Base-by-base conservation (phyloP, 169 alveolate species). In the Plasmodium berghei region DNA sequence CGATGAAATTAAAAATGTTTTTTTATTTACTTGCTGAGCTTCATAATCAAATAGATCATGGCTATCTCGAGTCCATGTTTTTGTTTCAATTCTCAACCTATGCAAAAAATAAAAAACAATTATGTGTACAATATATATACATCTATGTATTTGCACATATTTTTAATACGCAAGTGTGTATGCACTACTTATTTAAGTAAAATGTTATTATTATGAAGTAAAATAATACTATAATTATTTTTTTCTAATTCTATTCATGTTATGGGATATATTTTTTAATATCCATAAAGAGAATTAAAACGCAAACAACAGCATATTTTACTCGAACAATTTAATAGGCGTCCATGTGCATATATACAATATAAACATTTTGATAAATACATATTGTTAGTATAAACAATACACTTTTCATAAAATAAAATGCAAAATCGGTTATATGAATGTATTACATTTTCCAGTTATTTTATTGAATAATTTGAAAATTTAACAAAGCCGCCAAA, bases 31-130 rank as follows among this genome's bases (percentile, higher is more conserved):
- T 63, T 96, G 98, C 28, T 93, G 95, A 10, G 98, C 96, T 93
- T 97, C 99, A 87, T 97, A 97, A 95, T 97, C 99, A 90, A 96
- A 97, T 66, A 97, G 95, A 66, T 97, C 99, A 73, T 97, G 99
- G 59, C 97, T 94, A 94, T 97, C 99, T 46, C 99, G 93, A 54
- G 96, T 92, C 99, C 99, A 97, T 12, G 99, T 97, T 73, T 95
- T 89, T 34, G 98, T 95, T 88, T 94, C 91, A 16, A 95, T 93
- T 24, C 95, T 91, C 63, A 93, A 88, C 96, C 93, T 93, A 56
- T 66, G 90, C 34, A 72, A 87, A n/a, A 58, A 69, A 59, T 87
- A 56, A 58, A 61, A 87, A 40, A 75, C 72, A 52, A 55, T 66
- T 22, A 34, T 66, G 42, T 34, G 42, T 67, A 69, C 20, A n/a